Percentiles rank a stretch among this genome's conserved stretches.
phyloP scores from a whole-genome alignment of 129 eudicot genomes.

The sunflower (Helianthus annuus) region HanXRQr2.0-SUNRISE NC_035438.2:18796109-18796608 shows the following conservation, averaged over 20 bases:
- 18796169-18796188: not conserved
- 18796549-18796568: not conserved
- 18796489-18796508: not conserved
- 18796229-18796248: conserved; percentile 19
- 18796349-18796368: too few species aligned
- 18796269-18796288: too few species aligned
- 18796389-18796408: too few species aligned
- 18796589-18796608: not conserved
- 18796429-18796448: too few species aligned
- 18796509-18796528: conserved; percentile 2
- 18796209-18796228: conserved; percentile 36
- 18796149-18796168: conserved; percentile 17
- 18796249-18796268: too few species aligned
- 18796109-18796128: conserved; percentile 42
- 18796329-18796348: too few species aligned
- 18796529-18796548: not conserved
- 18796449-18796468: too few species aligned
- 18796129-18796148: not conserved
- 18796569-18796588: not conserved
- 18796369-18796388: too few species aligned
- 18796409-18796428: too few species aligned
- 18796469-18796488: too few species aligned
- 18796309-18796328: too few species aligned
- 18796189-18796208: conserved; percentile 1
- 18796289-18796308: too few species aligned